Base-by-base conservation (phyloP, 345 rosid genomes). In the Rhodamnia argentea region DNA sequence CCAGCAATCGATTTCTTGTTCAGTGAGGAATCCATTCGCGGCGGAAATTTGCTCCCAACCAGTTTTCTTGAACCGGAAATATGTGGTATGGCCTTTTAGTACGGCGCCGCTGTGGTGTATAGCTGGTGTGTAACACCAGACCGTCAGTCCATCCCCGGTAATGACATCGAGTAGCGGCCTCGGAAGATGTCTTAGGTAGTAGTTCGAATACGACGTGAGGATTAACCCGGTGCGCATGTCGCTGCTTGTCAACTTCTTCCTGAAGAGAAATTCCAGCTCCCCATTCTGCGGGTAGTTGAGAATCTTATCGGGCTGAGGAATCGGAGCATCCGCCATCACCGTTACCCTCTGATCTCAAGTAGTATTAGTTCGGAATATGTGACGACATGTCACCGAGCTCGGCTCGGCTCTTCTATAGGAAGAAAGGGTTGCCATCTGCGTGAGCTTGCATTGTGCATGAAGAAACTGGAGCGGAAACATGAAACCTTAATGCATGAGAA, bases 51-150 rank as follows among this genome's bases (percentile, higher is more conserved):
- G 27, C 13, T 40, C 37, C 64, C 84, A 32, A 18, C 37, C 84
- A 8, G 14, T 4, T 56, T 42, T 52, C 37, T 9, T 1, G 51
- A 83, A 37, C 18, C 9, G 57, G 10, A 29, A 83, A 47, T 47
- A 8, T 10, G 9, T 10, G 51, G 47, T 11, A 8, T 32, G 12
- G 24, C 10, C 7, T 64, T 20, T 64, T 32, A 64, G 84, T 2
- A 54, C 59, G 24, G 55, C 10, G 13, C 50, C 50, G 50, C 15
- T 4, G 13, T 32, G 44, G 26, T 55, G 60, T 16, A 18, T n/a
- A 55, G 64, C 64, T 53, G 84, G 84, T 24, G 51, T 83, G 84
- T 83, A 83, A 53, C 84, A 22, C 26, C 27, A 14, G n/a, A 55
- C 64, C 4, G 11, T 13, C 5, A 83, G 42, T 47, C 84, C 84